phyloP scores from a whole-genome alignment of 1,284 basidiomycete species.

The Boletus subluridellus region DNA sequence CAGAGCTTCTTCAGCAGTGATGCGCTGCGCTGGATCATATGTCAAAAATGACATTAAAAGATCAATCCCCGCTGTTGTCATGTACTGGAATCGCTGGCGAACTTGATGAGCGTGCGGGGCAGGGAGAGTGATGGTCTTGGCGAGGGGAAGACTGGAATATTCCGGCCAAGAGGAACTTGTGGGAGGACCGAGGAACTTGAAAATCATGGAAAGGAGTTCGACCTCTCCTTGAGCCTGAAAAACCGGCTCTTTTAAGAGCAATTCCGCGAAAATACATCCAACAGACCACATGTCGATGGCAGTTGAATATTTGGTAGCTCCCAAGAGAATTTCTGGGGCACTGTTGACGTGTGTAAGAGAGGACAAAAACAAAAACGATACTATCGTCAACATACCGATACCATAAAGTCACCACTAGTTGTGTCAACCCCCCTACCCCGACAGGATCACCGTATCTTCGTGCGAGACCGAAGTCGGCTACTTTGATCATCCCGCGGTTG shows the following conservation, averaged over 20 bases:
- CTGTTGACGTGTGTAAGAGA: slow-evolving; percentile 41
- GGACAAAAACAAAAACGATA: slow-evolving; percentile 6
- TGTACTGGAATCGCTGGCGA: slow-evolving; percentile 75
- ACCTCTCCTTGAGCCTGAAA: slow-evolving; percentile 96
- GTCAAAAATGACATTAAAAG: slow-evolving; percentile 79
- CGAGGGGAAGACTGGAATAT: slow-evolving; percentile 71
- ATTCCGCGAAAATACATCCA: slow-evolving; percentile 98
- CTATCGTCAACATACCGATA: slow-evolving; percentile 70
- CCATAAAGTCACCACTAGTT: slow-evolving; percentile 97
- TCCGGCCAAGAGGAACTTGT: slow-evolving; percentile 86
- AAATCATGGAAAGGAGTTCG: slow-evolving; percentile 91
- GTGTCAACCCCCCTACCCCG: slow-evolving; percentile 90
- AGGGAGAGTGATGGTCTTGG: slow-evolving; percentile 76
- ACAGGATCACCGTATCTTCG: slow-evolving; percentile 94
- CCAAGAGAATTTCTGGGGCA: slow-evolving; percentile 93
- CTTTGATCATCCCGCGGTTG: slow-evolving; percentile 96
- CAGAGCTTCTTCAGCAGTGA: slow-evolving; percentile 84
- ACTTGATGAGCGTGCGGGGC: slow-evolving; percentile 72
- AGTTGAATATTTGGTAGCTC: slow-evolving; percentile 89
- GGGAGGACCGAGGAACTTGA: slow-evolving; percentile 88
- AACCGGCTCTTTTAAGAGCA: slow-evolving; percentile 89
- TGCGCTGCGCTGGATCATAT: slow-evolving; percentile 85
- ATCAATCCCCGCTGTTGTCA: slow-evolving; percentile 82
- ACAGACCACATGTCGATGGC: slow-evolving; percentile 99
- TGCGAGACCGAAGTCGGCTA: slow-evolving; percentile 97